These are phyloP conservation scores for Nasturtium officinale DNA, from an alignment of 345 rosid species.

Conservation along the genomic window DNA sequence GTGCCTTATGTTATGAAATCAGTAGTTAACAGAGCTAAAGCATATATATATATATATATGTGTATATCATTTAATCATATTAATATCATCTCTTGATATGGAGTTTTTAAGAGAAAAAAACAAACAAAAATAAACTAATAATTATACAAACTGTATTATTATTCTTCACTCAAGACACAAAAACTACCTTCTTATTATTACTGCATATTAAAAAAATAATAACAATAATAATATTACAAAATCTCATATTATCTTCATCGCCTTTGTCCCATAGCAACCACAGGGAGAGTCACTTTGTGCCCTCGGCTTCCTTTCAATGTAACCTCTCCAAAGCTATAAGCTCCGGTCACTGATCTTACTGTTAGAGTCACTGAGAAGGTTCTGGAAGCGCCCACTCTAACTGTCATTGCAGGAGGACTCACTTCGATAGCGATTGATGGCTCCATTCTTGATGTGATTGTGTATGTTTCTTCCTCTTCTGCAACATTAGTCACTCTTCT, in stretches of 20 bases:
- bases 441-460: slow-evolving; percentile 76
- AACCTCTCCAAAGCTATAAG: slow-evolving; percentile 83
- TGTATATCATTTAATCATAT: slow-evolving; percentile 4
- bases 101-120: not conserved
- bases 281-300: slow-evolving; percentile 85
- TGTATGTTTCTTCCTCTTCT: slow-evolving; percentile 79
- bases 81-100: not conserved
- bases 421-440: slow-evolving; percentile 81
- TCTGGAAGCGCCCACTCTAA: slow-evolving; percentile 65
- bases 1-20: not conserved
- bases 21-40: slow-evolving; percentile 3
- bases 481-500: slow-evolving; percentile 88
- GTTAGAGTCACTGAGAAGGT: slow-evolving; percentile 70
- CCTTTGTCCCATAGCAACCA: slow-evolving; percentile 77
- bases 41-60: too few species aligned
- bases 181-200: slow-evolving; percentile 50
- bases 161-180: slow-evolving; percentile 23
- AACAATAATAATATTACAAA: slow-evolving; percentile 46
- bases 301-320: slow-evolving; percentile 92
- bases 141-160: slow-evolving; percentile 37
- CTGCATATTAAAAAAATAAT: slow-evolving; percentile 57
- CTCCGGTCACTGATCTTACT: slow-evolving; percentile 63
- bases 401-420: slow-evolving; percentile 87
- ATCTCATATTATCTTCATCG: slow-evolving; percentile 56
- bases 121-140: slow-evolving; percentile 19